phyloP scores from a whole-genome alignment of 2,329 filamentous ascomycete genomes.

The Diaporthe vaccinii region DNA sequence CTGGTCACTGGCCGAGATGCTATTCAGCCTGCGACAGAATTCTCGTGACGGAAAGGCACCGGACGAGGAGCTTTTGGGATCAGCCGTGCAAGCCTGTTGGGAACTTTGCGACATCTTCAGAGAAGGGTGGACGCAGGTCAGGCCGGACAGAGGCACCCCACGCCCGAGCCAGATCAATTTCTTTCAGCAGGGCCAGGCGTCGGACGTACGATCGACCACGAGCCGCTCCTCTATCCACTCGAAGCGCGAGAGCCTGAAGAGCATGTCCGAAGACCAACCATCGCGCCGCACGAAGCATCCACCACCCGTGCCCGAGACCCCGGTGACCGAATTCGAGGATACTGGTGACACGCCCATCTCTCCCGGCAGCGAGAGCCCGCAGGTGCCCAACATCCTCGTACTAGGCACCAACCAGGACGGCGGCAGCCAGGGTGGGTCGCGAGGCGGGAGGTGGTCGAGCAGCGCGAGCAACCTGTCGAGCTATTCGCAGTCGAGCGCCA shows the following conservation, averaged over 20 bases:
- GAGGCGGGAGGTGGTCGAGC: conserved; percentile 83
- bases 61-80: conserved; percentile 88
- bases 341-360: conserved; percentile 90
- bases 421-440: conserved; percentile 50
- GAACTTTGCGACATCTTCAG: conserved; percentile 94
- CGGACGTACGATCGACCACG: conserved; percentile 51
- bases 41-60: conserved; percentile 78
- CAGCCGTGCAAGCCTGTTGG: conserved; percentile 94
- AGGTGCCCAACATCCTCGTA: conserved; percentile 89
- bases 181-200: conserved; percentile 63
- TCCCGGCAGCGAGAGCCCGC: conserved; percentile 80
- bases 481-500: conserved; percentile 79
- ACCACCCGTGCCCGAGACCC: conserved; percentile 81
- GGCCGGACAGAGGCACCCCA: conserved; percentile 88
- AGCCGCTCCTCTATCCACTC: conserved; percentile 65
- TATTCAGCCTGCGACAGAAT: conserved; percentile 90
- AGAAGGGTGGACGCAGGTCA: conserved; percentile 90
- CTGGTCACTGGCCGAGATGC: conserved; percentile 92
- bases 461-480: conserved; percentile 83
- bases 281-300: conserved; percentile 54
- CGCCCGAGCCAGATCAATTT: conserved; percentile 84
- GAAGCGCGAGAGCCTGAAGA: conserved; percentile 67
- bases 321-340: conserved; percentile 95
- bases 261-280: conserved; percentile 61
- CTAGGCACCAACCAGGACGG: conserved; percentile 77